Evolutionary conservation across 768 basidiomycete genomes (phyloP), one percentile per base, ranked within the genome.

Genomic region (Lactarius trivialis): DNA sequence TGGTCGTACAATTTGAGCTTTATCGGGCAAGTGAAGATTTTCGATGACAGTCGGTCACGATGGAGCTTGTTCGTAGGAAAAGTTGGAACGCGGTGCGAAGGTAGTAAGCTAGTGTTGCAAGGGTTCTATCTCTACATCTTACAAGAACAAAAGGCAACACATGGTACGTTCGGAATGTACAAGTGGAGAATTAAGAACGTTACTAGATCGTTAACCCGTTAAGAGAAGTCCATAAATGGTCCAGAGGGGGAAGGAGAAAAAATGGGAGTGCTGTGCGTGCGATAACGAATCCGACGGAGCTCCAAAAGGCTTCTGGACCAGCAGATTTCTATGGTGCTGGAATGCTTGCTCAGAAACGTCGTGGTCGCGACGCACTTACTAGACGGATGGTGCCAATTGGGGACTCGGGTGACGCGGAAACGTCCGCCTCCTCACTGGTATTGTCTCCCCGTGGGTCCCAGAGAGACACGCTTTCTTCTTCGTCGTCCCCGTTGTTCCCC

Each of bases 401-500:
- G 8, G 66, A 61, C 5, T 65, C 57, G 2, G 60, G 48, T 19
- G 56, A 41, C 12, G 39, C 12, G 24, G 28, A 11, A 12, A 30
- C 8, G 1, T 62, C 66, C 4, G 24, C 32, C 17, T 56, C 60
- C 12, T 61, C 65, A 26, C 37, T 52, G 30, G 9, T 61, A 33
- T 11, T 39, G 14, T 59, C 55, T 34, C 33, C 17, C 37, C n/a
- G 39, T 4, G 60, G 60, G 45, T 60, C 56, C 64, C 81, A 84
- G 58, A 88, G 67, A 54, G 83, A 79, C 56, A 80, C 70, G 58
- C 82, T 83, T 73, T 88, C 86, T 60, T 87, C 86, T 54, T 71
- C 70, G 56, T 88, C 86, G 67, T 84, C 82, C 3, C 0, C 15
- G 9, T 32, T 14, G 24, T 78, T 77, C 0, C 76, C 78, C 28